phyloP scores from a whole-genome alignment of 805 yeast genomes.

The Yarrowia phangngaensis region DNA sequence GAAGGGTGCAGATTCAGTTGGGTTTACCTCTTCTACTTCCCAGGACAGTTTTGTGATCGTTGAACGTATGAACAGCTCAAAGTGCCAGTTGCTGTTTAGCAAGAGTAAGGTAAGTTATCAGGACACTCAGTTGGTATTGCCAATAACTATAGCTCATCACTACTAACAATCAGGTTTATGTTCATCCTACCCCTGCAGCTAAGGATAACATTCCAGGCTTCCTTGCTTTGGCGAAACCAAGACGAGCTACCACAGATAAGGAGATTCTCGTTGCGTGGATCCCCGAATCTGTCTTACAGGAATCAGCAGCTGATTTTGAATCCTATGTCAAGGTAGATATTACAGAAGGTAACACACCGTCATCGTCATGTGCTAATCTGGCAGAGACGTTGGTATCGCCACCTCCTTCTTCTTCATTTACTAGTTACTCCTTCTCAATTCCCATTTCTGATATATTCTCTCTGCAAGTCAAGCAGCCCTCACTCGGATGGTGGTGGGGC shows the following conservation, averaged over 20 bases:
- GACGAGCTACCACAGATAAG: constrained; percentile 43
- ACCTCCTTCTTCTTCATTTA: constrained; percentile 51
- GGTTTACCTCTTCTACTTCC: constrained; percentile 16
- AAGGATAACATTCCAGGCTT: constrained; percentile 79
- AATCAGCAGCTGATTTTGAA: constrained; percentile 45
- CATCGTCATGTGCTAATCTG: constrained; percentile 26
- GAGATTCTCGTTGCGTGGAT: constrained; percentile 65
- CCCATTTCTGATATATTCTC: constrained; percentile 63
- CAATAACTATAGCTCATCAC: neutral
- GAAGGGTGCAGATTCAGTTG: constrained; percentile 24
- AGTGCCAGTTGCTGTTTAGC: constrained; percentile 24
- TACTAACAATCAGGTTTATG: constrained; percentile 52
- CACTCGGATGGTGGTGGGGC: constrained; percentile 89
- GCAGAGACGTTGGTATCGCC: constrained; percentile 45
- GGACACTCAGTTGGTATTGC: neutral
- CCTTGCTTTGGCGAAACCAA: constrained; percentile 58
- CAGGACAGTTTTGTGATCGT: constrained; percentile 21
- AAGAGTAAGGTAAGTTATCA: constrained; percentile 24
- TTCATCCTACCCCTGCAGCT: constrained; percentile 74
- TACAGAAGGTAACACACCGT: constrained; percentile 34
- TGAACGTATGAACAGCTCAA: constrained; percentile 24
- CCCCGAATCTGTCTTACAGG: constrained; percentile 48
- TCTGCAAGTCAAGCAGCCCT: constrained; percentile 77
- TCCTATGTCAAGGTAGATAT: constrained; percentile 52
- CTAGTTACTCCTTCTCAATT: constrained; percentile 67